Evolutionary conservation across 2,329 filamentous ascomycete genomes (phyloP), one percentile per base, ranked within the genome.

Genomic region (Aspergillus sp.): DNA sequence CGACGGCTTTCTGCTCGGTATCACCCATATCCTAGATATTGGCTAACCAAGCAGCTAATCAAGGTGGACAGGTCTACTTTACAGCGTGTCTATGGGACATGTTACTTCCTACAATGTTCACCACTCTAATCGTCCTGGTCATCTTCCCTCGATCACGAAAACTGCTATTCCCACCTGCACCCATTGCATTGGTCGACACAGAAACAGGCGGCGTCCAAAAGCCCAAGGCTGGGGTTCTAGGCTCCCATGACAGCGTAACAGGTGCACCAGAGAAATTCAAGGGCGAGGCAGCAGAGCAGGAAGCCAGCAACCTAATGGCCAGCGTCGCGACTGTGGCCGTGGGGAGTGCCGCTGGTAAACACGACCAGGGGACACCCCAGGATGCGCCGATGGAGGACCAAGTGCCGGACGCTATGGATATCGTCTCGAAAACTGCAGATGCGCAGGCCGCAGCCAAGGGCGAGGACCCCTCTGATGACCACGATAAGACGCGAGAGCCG

Each of bases 211-310:
- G 89, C 6, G 79, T 93, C 1, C 86, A 95, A 71, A 93, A 89
- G 66, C 90, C 90, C 0, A 85, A 86, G 51, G 83, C 90, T 3
- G 90, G 90, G 1, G 85, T 91, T 0, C 75, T 95, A 0, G 91
- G 89, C 1, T 91, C 88, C 19, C 83, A 87, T 27, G 89, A 91
- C 59, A 91, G 88, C 56, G 82, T 89, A 0, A 96, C 91, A 0
- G 91, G 91, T 7, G 91, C 91, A 0, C 88, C 90, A 0, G 90
- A 96, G 70, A 90, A 91, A 63, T 85, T 91, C 74, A 88, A 91
- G 69, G 91, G 91, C 24, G 90, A 95, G 71, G 90, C 90, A 0
- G 89, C 91, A 1, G 91, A 96, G 70, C 85, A 89, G 60, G 91
- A 96, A 71, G 91, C 91, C 1, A 88, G 84, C 65, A 93, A 91